phyloP scores from a whole-genome alignment of 257 asterid genomes.

The Nicotiana noctiflora region DNA sequence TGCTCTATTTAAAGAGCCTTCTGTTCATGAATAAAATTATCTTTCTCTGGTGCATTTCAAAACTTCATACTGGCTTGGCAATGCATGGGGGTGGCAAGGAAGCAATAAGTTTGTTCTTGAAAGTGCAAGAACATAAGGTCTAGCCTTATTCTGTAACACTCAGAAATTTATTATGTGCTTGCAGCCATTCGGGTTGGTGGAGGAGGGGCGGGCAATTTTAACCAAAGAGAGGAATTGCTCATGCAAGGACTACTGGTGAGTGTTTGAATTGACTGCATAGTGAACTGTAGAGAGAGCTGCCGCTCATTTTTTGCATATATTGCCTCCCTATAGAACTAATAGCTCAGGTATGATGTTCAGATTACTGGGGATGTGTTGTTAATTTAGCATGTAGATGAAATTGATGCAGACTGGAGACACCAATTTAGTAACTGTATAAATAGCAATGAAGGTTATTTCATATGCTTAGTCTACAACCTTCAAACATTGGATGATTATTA shows the following conservation, averaged over 20 bases:
- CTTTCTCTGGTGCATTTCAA: too few relatives aligned
- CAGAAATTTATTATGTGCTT: slow-evolving; percentile 58
- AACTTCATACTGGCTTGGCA: slow-evolving; percentile 40
- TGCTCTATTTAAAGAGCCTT: too few relatives aligned
- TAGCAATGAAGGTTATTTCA: background rate
- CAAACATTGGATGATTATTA: background rate
- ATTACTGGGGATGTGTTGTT: background rate
- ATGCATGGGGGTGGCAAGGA: slow-evolving; percentile 71
- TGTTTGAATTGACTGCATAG: background rate
- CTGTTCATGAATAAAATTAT: too few relatives aligned
- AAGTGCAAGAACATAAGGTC: slow-evolving; percentile 56
- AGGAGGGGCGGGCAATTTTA: slow-evolving; percentile 43
- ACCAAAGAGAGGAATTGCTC: slow-evolving; percentile 56
- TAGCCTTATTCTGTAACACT: slow-evolving; percentile 60
- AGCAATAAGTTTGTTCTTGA: slow-evolving; percentile 47
- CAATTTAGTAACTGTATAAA: background rate
- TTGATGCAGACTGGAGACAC: background rate
- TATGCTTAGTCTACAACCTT: background rate
- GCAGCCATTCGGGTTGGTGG: slow-evolving; percentile 80
- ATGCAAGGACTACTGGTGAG: slow-evolving; percentile 69
- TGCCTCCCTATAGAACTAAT: background rate
- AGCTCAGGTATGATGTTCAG: background rate
- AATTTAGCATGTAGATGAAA: background rate
- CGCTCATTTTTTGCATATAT: background rate
- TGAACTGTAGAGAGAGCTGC: background rate